Conservation (phyloP, 306 rosid genomes). For the Fragaria iinumae region DNA sequence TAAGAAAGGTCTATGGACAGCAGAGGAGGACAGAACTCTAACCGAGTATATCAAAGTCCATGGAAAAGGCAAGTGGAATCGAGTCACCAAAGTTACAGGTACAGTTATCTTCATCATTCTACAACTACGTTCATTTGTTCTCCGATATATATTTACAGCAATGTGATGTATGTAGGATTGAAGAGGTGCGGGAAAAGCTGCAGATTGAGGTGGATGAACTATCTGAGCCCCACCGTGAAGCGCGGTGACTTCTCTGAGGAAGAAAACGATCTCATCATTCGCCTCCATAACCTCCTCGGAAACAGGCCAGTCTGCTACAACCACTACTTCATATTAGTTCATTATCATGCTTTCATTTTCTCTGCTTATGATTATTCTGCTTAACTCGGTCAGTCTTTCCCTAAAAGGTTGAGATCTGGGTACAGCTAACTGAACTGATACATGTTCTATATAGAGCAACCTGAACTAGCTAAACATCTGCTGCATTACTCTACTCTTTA, state of each 20-base stretch:
- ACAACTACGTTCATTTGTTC: not conserved
- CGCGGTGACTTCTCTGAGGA: slow-evolving; percentile 53
- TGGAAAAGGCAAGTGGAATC: slow-evolving; percentile 66
- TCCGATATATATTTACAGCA: not conserved
- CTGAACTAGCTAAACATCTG: not conserved
- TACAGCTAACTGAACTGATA: not conserved
- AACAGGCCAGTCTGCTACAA: slow-evolving; percentile 33
- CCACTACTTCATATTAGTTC: not conserved
- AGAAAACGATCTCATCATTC: slow-evolving; percentile 60
- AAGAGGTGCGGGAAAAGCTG: slow-evolving; percentile 66
- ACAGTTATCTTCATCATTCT: no score
- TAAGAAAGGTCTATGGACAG: slow-evolving; percentile 54
- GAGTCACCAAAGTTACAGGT: slow-evolving; percentile 49
- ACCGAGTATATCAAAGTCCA: slow-evolving; percentile 38
- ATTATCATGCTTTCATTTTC: not conserved
- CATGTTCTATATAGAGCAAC: not conserved
- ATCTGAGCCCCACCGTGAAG: slow-evolving; percentile 55
- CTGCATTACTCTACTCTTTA: not conserved
- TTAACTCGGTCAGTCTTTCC: not conserved
- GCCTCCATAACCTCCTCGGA: slow-evolving; percentile 65
- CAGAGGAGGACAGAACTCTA: slow-evolving; percentile 50
- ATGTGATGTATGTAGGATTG: slow-evolving; percentile 33
- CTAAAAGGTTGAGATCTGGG: not conserved
- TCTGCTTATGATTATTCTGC: not conserved
- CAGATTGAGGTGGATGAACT: slow-evolving; percentile 62